Base-by-base conservation (phyloP, 2,329 filamentous ascomycete species). In the Aspergillus aculeatinus region DNA sequence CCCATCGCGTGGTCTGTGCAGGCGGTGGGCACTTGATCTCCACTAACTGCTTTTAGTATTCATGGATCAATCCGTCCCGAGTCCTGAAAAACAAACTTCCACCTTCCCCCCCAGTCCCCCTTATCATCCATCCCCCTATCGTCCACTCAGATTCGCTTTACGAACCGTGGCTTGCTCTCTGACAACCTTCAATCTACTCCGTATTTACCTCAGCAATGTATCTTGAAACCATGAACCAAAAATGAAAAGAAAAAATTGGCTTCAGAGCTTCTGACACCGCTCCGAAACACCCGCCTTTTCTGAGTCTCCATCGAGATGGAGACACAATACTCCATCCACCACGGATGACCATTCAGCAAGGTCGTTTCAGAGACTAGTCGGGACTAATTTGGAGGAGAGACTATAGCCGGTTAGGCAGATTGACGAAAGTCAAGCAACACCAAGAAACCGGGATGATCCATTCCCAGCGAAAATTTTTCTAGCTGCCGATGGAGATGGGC, bases 1-100 rank as follows among this genome's bases (percentile, higher is more conserved):
- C 53, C 53, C 53, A 55, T 27, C 10, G 12, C 14, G 27, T 55
- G 53, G 53, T 47, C 53, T 31, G 53, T 55, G 53, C 53, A 31
- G 27, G 25, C 23, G 10, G 23, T 10, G 6, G 48, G 23, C 48
- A 16, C 14, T 14, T 50, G 25, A 50, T 50, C 48, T n/a, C 23
- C 21, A 25, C 48, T 25, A 23, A 29, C 25, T 23, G 21, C 14
- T 50, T n/a, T 29, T n/a, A 21, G 21, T 21, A 49, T n/a, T 12
- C 33, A 35, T 35, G 33, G 33, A 44, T n/a, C 14, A 6, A 4
- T 35, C 21, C 21, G 21, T 21, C 21, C 21, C 21, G 21, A 21
- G 21, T 21, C 33, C 33, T 35, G 33, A 35, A 19, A 44, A 44
- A 44, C 39, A 44, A 42, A 44, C 39, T 44, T 44, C 39, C 35